A percentile compares a stretch with the other conserved stretches of the same genome.
phyloP scores from a whole-genome alignment of 306 rosid species.

The Gleditsia sinensis region DNA sequence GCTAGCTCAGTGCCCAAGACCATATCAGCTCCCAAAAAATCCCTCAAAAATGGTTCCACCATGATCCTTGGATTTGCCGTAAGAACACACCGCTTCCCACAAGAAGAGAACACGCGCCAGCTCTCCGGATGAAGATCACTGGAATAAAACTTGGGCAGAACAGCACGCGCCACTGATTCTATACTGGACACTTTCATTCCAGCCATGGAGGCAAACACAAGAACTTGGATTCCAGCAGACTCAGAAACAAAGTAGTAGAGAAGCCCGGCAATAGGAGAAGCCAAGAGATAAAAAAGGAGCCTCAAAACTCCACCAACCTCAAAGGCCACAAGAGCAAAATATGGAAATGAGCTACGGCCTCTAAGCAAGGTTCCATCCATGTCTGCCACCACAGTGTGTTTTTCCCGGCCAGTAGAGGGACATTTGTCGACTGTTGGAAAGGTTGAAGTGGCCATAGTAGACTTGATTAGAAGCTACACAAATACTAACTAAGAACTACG shows the following conservation, averaged over 20 bases:
- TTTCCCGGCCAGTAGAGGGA: conserved; percentile 60
- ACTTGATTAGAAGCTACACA: not conserved
- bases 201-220: conserved; percentile 58
- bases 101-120: conserved; percentile 76
- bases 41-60: conserved; percentile 82
- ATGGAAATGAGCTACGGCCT: conserved; percentile 84
- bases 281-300: conserved; percentile 61
- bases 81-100: conserved; percentile 62
- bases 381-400: conserved; percentile 76
- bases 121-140: conserved; percentile 60
- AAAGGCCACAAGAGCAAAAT: conserved; percentile 75
- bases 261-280: conserved; percentile 67
- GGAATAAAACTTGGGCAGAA: conserved; percentile 74
- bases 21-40: conserved; percentile 64
- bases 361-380: conserved; percentile 85
- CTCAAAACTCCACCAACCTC: conserved; percentile 76
- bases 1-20: conserved; percentile 74
- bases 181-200: conserved; percentile 63
- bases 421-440: conserved; percentile 68
- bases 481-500: not conserved
- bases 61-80: conserved; percentile 81
- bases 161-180: conserved; percentile 77
- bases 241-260: conserved; percentile 78
- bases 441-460: not conserved
- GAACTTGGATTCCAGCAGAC: conserved; percentile 70